These are phyloP conservation scores for Vaccinium darrowii DNA, from an alignment of 148 eudicot genomes.

Conservation along the genomic window DNA sequence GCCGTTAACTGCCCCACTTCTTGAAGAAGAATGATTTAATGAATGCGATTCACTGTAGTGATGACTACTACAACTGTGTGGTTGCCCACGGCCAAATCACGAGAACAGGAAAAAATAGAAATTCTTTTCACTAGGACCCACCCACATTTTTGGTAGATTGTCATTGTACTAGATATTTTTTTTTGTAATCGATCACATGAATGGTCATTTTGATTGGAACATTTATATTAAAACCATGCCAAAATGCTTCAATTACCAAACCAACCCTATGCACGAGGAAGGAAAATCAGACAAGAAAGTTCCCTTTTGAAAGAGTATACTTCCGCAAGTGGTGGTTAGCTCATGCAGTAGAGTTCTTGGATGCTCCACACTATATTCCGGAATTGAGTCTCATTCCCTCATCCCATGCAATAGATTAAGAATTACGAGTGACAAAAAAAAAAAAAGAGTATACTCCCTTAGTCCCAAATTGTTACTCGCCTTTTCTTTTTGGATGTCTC, in stretches of 20 bases:
- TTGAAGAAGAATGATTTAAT: neutral
- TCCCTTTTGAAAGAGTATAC: neutral
- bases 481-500: no score
- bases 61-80: neutral
- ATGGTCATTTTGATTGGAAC: neutral
- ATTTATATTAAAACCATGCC: neutral
- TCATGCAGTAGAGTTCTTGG: no score
- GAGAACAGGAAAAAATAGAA: neutral
- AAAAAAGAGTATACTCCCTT: no score
- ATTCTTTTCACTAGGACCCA: neutral
- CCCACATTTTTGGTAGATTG: neutral
- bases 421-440: no score
- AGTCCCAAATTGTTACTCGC: no score
- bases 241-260: neutral
- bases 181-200: slow-evolving; percentile 9
- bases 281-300: neutral
- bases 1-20: neutral
- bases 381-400: no score
- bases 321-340: no score
- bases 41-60: neutral
- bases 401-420: no score
- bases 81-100: neutral
- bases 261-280: neutral
- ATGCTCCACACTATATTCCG: no score
- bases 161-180: neutral